Evolutionary conservation across 176 grass and related monocot species (phyloP).

Genomic region (Oryza longistaminata): DNA sequence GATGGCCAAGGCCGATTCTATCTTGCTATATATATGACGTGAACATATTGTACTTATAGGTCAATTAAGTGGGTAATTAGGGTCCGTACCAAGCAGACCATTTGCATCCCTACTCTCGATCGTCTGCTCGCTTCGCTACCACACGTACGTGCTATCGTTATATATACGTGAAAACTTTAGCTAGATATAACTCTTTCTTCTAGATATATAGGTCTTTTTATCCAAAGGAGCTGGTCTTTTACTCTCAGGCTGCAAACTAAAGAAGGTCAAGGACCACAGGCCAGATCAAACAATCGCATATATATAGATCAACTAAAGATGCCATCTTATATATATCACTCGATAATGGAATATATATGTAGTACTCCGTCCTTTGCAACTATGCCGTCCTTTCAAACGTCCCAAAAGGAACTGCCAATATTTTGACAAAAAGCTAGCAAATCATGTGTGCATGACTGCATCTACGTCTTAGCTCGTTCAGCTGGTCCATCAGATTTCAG

Average conservation of each 20-base stretch:
- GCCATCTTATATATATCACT: not conserved
- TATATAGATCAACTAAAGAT: not conserved
- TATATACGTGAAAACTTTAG: not conserved
- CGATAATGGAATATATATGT: conserved; percentile 8
- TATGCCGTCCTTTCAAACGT: not conserved
- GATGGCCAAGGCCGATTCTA: too few species aligned
- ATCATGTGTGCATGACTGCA: conserved; percentile 8
- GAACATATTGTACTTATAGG: too few species aligned
- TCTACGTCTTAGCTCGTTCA: not conserved
- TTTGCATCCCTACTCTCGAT: too few species aligned
- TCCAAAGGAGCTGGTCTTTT: not conserved
- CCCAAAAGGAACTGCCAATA: not conserved
- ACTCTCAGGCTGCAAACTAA: not conserved
- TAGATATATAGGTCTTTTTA: not conserved
- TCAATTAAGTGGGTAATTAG: too few species aligned
- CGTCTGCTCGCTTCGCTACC: not conserved
- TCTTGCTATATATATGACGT: too few species aligned
- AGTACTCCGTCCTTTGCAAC: conserved; percentile 21
- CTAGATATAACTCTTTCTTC: not conserved
- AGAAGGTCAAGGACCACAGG: not conserved
- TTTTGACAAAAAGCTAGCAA: not conserved
- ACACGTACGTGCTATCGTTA: not conserved
- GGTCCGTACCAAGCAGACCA: too few species aligned
- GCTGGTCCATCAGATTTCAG: not conserved
- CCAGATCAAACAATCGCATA: not conserved